A percentile compares a stretch with the other conserved stretches of the same genome.
These are phyloP conservation scores for Trametes cingulata DNA, from an alignment of 768 basidiomycete species.

Conservation along the genomic window DNA sequence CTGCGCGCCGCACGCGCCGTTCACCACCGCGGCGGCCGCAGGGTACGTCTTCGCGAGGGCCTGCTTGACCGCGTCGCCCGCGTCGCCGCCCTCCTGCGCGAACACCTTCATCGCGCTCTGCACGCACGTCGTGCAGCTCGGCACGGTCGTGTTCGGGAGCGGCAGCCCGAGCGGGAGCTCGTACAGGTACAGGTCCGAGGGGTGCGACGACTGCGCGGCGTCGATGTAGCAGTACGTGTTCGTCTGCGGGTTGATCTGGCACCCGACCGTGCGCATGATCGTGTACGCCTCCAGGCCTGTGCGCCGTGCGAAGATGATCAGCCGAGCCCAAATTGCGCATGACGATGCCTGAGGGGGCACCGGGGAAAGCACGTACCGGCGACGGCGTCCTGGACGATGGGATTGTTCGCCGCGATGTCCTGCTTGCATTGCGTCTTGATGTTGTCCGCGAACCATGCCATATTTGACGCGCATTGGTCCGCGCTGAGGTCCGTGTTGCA, in stretches of 20 bases:
- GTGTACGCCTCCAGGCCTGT: slow-evolving; percentile 63
- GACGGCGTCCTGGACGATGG: slow-evolving; percentile 54
- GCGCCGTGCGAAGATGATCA: not conserved
- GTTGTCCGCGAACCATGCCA: slow-evolving; percentile 59
- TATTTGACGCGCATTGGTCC: slow-evolving; percentile 62
- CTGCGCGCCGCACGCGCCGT: slow-evolving; percentile 50
- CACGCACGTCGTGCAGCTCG: slow-evolving; percentile 66
- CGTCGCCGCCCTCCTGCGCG: slow-evolving; percentile 22
- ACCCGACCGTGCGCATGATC: slow-evolving; percentile 62
- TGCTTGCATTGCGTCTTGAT: slow-evolving; percentile 52
- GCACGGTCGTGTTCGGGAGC: slow-evolving; percentile 50
- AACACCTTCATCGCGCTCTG: slow-evolving; percentile 59
- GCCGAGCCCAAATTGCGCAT: not conserved
- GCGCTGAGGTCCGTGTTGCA: slow-evolving; percentile 60
- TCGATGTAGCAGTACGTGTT: slow-evolving; percentile 74
- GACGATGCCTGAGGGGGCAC: no score
- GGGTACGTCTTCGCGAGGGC: slow-evolving; percentile 52
- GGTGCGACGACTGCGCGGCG: slow-evolving; percentile 55
- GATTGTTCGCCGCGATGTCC: slow-evolving; percentile 57
- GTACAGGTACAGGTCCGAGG: slow-evolving; percentile 76
- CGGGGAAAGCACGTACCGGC: slow-evolving; percentile 44
- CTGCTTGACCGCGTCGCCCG: slow-evolving; percentile 36
- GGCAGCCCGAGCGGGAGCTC: slow-evolving; percentile 58
- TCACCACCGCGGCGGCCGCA: slow-evolving; percentile 46
- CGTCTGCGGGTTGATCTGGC: slow-evolving; percentile 55